phyloP scores from a whole-genome alignment of 371 early-diverging fungal species.

The Mucor indicus region DNA sequence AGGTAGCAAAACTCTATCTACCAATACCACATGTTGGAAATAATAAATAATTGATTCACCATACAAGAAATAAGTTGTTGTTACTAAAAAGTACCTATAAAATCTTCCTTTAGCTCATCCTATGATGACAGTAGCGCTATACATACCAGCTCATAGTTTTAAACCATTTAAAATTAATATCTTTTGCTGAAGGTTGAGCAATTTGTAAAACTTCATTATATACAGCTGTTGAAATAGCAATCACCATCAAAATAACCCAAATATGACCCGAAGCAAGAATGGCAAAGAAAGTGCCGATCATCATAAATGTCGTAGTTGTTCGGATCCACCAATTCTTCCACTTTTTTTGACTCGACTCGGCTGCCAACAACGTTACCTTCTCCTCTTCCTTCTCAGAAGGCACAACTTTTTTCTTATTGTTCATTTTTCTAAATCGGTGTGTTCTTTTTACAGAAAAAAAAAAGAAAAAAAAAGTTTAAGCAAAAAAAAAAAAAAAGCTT shows the following conservation, averaged over 20 bases:
- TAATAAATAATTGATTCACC: slow-evolving; percentile 90
- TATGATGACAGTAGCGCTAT: background rate
- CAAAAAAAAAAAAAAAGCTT: too few species aligned
- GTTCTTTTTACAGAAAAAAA: too few species aligned
- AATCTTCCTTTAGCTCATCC: background rate
- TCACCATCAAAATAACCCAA: slow-evolving; percentile 76
- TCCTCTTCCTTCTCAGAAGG: slow-evolving; percentile 1
- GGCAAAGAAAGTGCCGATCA: slow-evolving; percentile 78
- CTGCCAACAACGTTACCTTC: slow-evolving; percentile 33
- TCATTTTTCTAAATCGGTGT: too few species aligned
- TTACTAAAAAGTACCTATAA: slow-evolving; percentile 73
- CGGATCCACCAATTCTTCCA: slow-evolving; percentile 77
- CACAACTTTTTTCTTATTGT: background rate
- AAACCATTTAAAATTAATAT: slow-evolving; percentile 85
- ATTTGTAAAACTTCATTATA: slow-evolving; percentile 88
- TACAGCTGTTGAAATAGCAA: slow-evolving; percentile 70
- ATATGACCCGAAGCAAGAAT: slow-evolving; percentile 76
- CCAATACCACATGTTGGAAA: slow-evolving; percentile 75
- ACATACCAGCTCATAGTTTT: slow-evolving; percentile 83
- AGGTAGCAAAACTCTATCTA: slow-evolving; percentile 78
- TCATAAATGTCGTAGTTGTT: slow-evolving; percentile 78
- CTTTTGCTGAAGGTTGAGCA: slow-evolving; percentile 75
- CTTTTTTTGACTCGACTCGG: slow-evolving; percentile 51
- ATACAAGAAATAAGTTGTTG: slow-evolving; percentile 90
- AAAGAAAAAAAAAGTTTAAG: too few species aligned